Conservation (phyloP, 2,329 filamentous ascomycete genomes). For the Chaetomium globosum region DNA sequence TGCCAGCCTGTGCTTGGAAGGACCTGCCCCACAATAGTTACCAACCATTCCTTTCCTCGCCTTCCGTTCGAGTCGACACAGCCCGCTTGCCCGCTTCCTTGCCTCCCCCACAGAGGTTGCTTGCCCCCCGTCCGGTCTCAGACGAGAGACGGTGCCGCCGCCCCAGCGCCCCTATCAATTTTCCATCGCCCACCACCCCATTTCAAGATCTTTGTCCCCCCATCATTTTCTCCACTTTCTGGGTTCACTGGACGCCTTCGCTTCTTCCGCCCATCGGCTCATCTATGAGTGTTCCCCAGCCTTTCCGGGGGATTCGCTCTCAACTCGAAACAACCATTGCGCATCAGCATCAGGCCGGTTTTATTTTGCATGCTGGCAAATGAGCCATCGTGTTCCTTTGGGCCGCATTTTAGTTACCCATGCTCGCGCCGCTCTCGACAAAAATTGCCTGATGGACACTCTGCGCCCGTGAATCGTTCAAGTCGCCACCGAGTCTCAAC, state of each 20-base stretch:
- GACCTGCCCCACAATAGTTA: constrained; percentile 23
- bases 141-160: constrained; percentile 1
- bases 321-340: constrained; percentile 1
- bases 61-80: constrained; percentile 15
- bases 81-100: constrained; percentile 9
- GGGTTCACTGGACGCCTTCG: constrained; percentile 20
- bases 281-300: constrained; percentile 21
- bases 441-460: constrained; percentile 35
- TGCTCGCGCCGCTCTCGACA: constrained; percentile 25
- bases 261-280: constrained; percentile 18
- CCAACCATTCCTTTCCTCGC: not conserved
- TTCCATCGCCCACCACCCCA: constrained; percentile 17
- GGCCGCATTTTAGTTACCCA: constrained; percentile 16
- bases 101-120: not conserved
- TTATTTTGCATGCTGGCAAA: constrained; percentile 11
- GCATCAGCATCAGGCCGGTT: constrained; percentile 2
- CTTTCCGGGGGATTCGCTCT: constrained; percentile 27
- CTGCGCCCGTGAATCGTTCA: constrained; percentile 29
- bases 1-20: constrained; percentile 15
- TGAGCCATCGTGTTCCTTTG: constrained; percentile 8
- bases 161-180: constrained; percentile 22
- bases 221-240: constrained; percentile 28
- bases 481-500: constrained; percentile 28
- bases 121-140: constrained; percentile 14
- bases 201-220: constrained; percentile 29